Evolutionary conservation across 371 early-diverging fungal species (phyloP), one percentile per base, ranked within the genome.

Genomic region (Mucor plumbeus): DNA sequence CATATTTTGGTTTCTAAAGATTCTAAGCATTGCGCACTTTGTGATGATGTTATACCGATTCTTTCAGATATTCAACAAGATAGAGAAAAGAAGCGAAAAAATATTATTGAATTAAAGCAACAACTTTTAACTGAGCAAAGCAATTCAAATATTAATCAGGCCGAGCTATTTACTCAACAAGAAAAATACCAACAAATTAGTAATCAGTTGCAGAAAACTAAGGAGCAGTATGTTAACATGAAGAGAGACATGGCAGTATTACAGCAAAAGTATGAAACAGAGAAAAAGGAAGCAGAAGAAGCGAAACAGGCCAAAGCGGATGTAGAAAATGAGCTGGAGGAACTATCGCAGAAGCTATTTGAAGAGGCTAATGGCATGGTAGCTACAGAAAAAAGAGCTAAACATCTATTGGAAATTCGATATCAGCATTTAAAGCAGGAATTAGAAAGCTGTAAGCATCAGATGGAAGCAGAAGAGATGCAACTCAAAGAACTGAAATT

Each of bases 351-450:
- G 54, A 83, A 80, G 56, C 78, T 97, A 43, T 96, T 96, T 79
- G 94, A 95, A 66, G 92, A 95, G 69, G 97, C 97, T 4, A 96
- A 97, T 69, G 81, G 76, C 0, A 87, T 96, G 89, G 97, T 97
- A 7, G 90, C 95, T 0, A 76, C 85, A 6, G 95, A 95, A 69
- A 88, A 89, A 41, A 74, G 86, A 57, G 83, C 79, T 31, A 72
- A 83, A 57, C 74, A 83, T 68, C 75, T 79, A 50, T 70, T 82
- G 1, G 81, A 88, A 60, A 40, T 80, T 21, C 74, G 77, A n/a
- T 75, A 78, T 21, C 73, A 79, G 33, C 80, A 80, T 47, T 71
- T 85, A 31, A 71, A 84, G 56, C 70, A 78, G 17, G 82, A 87
- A 56, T 76, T 91, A 19, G 70, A 77, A 41, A 85, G 83, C 31